Conservation (phyloP, 345 rosid species). For the Gynandropsis gynandra region DNA sequence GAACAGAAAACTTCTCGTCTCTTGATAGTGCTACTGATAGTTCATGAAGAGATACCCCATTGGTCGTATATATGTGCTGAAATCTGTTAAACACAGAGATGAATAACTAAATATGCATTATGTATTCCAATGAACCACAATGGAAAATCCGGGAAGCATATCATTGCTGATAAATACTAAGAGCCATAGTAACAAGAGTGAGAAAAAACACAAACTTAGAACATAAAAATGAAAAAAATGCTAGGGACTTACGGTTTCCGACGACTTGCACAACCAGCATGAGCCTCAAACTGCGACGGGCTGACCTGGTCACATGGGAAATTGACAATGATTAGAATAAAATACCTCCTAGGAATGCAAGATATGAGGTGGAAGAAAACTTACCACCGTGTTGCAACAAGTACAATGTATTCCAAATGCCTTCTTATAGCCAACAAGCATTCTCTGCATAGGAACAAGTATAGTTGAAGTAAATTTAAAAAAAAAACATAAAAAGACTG, state of each 20-base stretch:
- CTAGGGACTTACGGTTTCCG: slow-evolving; percentile 77
- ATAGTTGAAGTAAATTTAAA: slow-evolving; percentile 25
- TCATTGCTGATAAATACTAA: neutral
- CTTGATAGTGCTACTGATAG: slow-evolving; percentile 57
- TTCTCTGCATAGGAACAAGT: slow-evolving; percentile 47
- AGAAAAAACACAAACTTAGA: neutral
- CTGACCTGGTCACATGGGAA: slow-evolving; percentile 54
- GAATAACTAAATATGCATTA: slow-evolving; percentile 8
- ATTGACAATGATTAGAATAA: slow-evolving; percentile 16
- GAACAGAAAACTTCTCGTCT: slow-evolving; percentile 41
- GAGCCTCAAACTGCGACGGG: slow-evolving; percentile 90
- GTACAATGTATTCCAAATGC: slow-evolving; percentile 78
- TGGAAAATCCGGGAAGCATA: neutral
- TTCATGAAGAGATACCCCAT: slow-evolving; percentile 98
- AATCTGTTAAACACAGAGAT: slow-evolving; percentile 42
- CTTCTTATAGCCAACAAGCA: slow-evolving; percentile 71
- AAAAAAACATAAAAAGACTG: neutral
- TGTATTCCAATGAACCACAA: neutral
- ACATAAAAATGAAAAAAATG: slow-evolving; percentile 2
- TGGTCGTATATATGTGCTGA: slow-evolving; percentile 85
- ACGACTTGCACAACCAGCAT: slow-evolving; percentile 91
- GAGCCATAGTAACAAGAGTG: neutral
- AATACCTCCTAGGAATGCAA: slow-evolving; percentile 11
- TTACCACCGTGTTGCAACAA: slow-evolving; percentile 79
- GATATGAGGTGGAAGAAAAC: slow-evolving; percentile 11